Evolutionary conservation across 2,329 filamentous ascomycete genomes (phyloP), one percentile per base, ranked within the genome.

Genomic region (Aspergillus felis): DNA sequence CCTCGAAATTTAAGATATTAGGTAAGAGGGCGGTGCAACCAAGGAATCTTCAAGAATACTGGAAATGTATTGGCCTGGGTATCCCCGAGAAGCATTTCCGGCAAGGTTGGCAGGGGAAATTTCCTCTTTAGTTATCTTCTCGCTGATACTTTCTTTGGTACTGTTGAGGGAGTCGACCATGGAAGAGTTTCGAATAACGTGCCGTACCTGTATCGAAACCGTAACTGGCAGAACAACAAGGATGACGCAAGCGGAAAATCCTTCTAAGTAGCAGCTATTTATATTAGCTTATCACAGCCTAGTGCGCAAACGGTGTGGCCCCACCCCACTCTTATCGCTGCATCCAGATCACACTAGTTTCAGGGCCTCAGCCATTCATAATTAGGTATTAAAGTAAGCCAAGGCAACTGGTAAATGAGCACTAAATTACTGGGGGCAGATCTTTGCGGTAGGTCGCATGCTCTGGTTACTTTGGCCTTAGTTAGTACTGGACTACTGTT

Each of bases 291-390:
- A 47, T 47, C 44, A 47, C 12, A 47, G 44, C 12, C 22, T 24
- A 47, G 24, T 47, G 44, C 44, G 44, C 20, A 24, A 24, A 24
- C 22, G 44, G 44, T 17, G 22, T 12, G 44, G 44, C 22, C 44
- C 44, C 44, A 47, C 22, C 12, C 0, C 25, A 20, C 12, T 47
- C 8, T 47, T 47, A 47, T 47, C 22, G 12, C 8, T 47, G 22
- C 44, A 47, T 47, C 44, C 44, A 47, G 46, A 55, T 50, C 51
- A 50, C 47, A 57, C 53, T 59, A 53, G 50, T 38, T 27, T 51
- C 50, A 51, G 28, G 50, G 28, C 32, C 20, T 51, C 25, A 41
- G 28, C 22, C 41, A 60, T 56, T 38, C 32, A 38, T 3, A 38
- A 17, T 17, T 7, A 17, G 32, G 6, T 7, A 7, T 38, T 17